phyloP scores from a whole-genome alignment of 208 protist species.

The Sergeia podlipaevii region DNA sequence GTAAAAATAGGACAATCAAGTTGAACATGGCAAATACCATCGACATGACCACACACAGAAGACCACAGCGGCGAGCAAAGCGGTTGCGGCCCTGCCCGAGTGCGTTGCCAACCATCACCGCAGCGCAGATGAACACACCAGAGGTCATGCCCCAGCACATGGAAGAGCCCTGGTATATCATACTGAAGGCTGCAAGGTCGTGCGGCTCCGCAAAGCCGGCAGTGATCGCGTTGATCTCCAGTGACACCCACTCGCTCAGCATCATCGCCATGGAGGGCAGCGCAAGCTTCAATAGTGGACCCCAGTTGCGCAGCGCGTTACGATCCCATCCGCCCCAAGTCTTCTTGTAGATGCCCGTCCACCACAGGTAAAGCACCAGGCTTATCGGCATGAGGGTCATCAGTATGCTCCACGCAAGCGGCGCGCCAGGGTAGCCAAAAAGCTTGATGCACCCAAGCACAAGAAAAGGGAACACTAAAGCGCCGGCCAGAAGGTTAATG shows the following conservation, averaged over 20 bases:
- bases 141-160: constrained; percentile 58
- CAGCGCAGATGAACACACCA: constrained; percentile 65
- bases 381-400: constrained; percentile 46
- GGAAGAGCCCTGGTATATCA: constrained; percentile 54
- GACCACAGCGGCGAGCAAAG: constrained; percentile 50
- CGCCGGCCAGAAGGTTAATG: constrained; percentile 44
- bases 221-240: constrained; percentile 71
- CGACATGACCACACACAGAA: constrained; percentile 29
- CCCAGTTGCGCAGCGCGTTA: constrained; percentile 56
- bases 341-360: constrained; percentile 57
- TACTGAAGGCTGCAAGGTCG: constrained; percentile 67
- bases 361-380: constrained; percentile 52
- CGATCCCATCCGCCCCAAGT: constrained; percentile 70
- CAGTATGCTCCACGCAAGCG: constrained; percentile 60
- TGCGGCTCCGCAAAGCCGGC: constrained; percentile 52
- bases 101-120: constrained; percentile 73
- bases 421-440: constrained; percentile 51
- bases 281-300: constrained; percentile 48
- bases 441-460: constrained; percentile 36
- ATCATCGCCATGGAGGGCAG: constrained; percentile 77
- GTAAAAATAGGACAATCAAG: constrained; percentile 29
- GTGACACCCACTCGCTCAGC: constrained; percentile 73
- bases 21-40: constrained; percentile 30
- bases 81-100: constrained; percentile 44
- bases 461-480: constrained; percentile 49